These are phyloP conservation scores for Brassica incana DNA, from an alignment of 345 rosid species.

Conservation along the genomic window DNA sequence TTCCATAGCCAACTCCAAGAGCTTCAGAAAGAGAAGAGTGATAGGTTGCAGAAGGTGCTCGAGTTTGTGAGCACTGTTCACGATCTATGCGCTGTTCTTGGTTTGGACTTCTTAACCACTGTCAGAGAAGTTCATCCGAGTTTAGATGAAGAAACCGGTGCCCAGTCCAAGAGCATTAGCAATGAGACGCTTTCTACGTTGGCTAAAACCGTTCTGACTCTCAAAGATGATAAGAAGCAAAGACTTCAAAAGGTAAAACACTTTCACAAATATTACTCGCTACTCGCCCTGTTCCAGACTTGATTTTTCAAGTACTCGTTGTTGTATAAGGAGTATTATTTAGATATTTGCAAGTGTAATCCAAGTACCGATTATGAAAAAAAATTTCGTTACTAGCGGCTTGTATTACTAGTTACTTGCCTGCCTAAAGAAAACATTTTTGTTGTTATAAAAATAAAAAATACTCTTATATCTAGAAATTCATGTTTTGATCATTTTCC, in stretches of 20 bases:
- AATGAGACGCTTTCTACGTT: constrained; percentile 83
- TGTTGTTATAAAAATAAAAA: too few relatives aligned
- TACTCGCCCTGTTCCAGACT: too few relatives aligned
- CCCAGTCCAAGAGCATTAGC: constrained; percentile 92
- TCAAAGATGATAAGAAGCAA: constrained; percentile 90
- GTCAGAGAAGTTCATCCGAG: constrained; percentile 96
- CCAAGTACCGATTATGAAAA: too few relatives aligned
- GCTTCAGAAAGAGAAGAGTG: constrained; percentile 98
- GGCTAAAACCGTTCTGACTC: constrained; percentile 76
- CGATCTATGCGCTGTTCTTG: constrained; percentile 90
- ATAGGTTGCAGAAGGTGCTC: constrained; percentile 84
- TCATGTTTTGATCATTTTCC: too few relatives aligned
- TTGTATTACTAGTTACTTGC: too few relatives aligned
- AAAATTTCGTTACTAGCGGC: too few relatives aligned
- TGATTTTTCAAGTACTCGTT: too few relatives aligned
- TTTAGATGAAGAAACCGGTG: constrained; percentile 72
- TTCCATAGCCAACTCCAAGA: constrained; percentile 82
- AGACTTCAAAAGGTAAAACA: constrained; percentile 77
- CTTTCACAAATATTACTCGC: too few relatives aligned
- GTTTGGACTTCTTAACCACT: constrained; percentile 83
- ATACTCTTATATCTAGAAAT: too few relatives aligned
- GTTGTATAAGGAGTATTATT: too few relatives aligned
- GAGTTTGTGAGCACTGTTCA: constrained; percentile 94
- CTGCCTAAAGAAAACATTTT: too few relatives aligned
- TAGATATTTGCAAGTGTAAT: too few relatives aligned